Conservation (phyloP, 805 yeast species). For the Pichia scutulata region DNA sequence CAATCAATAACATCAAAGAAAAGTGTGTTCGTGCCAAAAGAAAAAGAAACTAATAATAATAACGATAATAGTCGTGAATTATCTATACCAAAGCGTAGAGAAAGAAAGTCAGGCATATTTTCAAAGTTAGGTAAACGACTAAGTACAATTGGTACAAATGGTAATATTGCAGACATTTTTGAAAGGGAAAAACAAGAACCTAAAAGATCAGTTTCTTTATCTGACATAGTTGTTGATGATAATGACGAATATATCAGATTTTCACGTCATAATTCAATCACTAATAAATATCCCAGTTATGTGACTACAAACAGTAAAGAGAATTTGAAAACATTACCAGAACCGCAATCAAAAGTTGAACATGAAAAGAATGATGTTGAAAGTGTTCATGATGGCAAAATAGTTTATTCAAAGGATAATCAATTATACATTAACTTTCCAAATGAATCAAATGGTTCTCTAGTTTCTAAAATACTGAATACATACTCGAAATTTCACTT, state of each 20-base stretch:
- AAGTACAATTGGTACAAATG: not conserved
- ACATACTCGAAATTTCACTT: not conserved
- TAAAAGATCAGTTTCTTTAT: not conserved
- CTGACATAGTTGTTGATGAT: not conserved
- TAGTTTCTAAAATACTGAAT: constrained; percentile 1
- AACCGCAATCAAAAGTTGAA: not conserved
- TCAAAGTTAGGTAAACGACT: constrained; percentile 5
- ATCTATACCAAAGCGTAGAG: not conserved
- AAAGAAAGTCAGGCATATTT: not conserved
- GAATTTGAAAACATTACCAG: not conserved
- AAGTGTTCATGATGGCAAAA: not conserved
- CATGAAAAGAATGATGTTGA: not conserved
- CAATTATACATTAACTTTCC: constrained; percentile 1
- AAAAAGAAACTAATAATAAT: not conserved
- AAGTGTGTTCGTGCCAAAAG: not conserved
- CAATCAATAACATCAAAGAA: not conserved
- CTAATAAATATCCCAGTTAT: not conserved
- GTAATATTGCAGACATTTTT: not conserved
- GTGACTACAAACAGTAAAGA: not conserved
- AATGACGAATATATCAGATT: not conserved
- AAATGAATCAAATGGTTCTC: constrained; percentile 1
- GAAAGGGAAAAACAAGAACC: not conserved
- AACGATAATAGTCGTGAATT: not conserved
- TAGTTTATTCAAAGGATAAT: not conserved
- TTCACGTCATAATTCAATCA: not conserved